Conservation (phyloP, 192 early-diverging fungal species). For the Coemansia umbellata region DNA sequence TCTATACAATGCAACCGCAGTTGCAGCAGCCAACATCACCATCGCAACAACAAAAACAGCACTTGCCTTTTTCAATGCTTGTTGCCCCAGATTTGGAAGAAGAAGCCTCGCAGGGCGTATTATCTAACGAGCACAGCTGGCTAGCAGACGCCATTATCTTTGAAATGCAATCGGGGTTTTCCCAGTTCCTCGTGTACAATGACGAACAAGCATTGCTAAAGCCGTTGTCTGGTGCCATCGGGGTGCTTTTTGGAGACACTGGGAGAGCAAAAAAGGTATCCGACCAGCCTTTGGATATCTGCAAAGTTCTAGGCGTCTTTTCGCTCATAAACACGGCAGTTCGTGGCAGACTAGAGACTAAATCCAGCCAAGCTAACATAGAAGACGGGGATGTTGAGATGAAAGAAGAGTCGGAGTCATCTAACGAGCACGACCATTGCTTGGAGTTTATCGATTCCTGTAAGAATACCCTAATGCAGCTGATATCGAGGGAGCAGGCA, state of each 20-base stretch:
- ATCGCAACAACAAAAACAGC: neutral
- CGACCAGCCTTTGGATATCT: slow-evolving; percentile 29
- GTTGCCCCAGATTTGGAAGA: neutral
- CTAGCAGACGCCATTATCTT: slow-evolving; percentile 23
- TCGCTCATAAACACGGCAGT: slow-evolving; percentile 12
- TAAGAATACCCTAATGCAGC: slow-evolving; percentile 12
- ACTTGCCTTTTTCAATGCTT: neutral
- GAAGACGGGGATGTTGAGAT: slow-evolving; percentile 10
- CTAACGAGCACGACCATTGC: neutral
- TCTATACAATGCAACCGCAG: slow-evolving; percentile 30
- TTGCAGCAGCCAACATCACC: neutral
- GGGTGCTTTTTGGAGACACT: slow-evolving; percentile 27
- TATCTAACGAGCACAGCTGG: slow-evolving; percentile 10
- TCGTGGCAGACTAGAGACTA: neutral
- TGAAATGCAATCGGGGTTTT: slow-evolving; percentile 43
- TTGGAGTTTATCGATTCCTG: slow-evolving; percentile 23
- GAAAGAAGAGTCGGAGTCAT: neutral
- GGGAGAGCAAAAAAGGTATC: slow-evolving; percentile 16
- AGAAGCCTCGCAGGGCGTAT: neutral
- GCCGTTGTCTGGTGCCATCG: slow-evolving; percentile 24
- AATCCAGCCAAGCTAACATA: neutral
- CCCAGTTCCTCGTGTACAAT: slow-evolving; percentile 14
- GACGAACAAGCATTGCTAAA: slow-evolving; percentile 4
- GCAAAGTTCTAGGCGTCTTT: slow-evolving; percentile 21
- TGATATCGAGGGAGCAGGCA: slow-evolving; percentile 38